These are phyloP conservation scores for Actinomortierella wolfii DNA, from an alignment of 371 early-diverging fungal species.

Conservation along the genomic window DNA sequence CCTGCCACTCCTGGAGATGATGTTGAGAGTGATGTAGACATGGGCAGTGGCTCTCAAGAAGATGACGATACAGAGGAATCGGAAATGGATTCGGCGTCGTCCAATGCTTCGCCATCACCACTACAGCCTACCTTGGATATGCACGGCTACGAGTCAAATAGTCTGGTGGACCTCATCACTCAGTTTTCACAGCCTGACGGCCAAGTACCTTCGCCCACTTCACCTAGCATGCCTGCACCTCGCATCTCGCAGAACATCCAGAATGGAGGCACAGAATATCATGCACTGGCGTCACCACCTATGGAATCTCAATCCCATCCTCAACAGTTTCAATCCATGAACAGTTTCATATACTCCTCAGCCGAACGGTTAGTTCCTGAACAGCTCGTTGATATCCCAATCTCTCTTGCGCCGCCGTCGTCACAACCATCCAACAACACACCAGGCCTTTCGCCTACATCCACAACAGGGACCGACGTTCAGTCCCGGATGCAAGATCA, in stretches of 20 bases:
- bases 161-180: slow-evolving; percentile 47
- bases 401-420: slow-evolving; percentile 26
- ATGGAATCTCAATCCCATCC: slow-evolving; percentile 2
- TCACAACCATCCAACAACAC: slow-evolving; percentile 7
- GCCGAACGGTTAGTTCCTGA: slow-evolving; percentile 43
- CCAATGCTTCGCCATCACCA: slow-evolving; percentile 44
- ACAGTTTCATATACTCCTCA: slow-evolving; percentile 33
- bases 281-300: slow-evolving; percentile 1
- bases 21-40: slow-evolving; percentile 28
- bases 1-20: slow-evolving; percentile 29
- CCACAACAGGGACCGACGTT: slow-evolving; percentile 16
- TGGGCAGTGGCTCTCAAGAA: slow-evolving; percentile 27
- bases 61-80: slow-evolving; percentile 32
- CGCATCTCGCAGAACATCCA: slow-evolving; percentile 26
- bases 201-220: slow-evolving; percentile 40
- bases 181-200: slow-evolving; percentile 38
- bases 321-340: slow-evolving; percentile 38
- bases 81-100: slow-evolving; percentile 29
- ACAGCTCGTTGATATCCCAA: slow-evolving; percentile 39
- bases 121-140: slow-evolving; percentile 42
- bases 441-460: slow-evolving; percentile 15
- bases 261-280: slow-evolving; percentile 5
- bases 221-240: slow-evolving; percentile 28
- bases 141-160: slow-evolving; percentile 28
- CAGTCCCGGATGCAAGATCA: slow-evolving; percentile 9